Percentiles rank a stretch among this genome's conserved stretches.
Evolutionary conservation across 352 stramenopile species (phyloP).

Genomic region (Globisporangium spinosum): DNA sequence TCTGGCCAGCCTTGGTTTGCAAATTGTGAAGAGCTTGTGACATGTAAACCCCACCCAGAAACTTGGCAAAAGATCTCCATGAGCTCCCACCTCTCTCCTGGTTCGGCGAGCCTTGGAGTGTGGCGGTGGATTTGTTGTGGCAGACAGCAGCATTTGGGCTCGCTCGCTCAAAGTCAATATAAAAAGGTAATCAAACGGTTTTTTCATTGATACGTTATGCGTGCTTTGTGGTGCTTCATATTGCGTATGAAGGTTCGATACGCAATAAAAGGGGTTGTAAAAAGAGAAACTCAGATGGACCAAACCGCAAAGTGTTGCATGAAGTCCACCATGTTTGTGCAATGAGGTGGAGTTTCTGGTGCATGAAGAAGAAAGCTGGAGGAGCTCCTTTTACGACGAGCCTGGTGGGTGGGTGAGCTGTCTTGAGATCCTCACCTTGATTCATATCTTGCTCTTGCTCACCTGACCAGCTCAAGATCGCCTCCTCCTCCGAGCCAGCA

Average conservation of each 20-base stretch:
- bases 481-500: conserved; percentile 8
- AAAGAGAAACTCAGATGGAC: not conserved
- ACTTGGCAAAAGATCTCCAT: not conserved
- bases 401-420: not conserved
- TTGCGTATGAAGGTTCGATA: not conserved
- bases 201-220: not conserved
- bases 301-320: not conserved
- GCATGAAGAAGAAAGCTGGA: not conserved
- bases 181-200: not conserved
- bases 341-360: conserved; percentile 14
- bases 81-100: not conserved
- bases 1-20: too few relatives aligned
- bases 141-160: not conserved
- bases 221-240: not conserved
- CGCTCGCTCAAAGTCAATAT: not conserved
- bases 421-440: not conserved
- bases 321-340: conserved; percentile 2
- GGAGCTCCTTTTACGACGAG: not conserved
- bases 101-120: not conserved
- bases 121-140: not conserved
- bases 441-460: conserved; percentile 1
- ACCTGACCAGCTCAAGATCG: conserved; percentile 10
- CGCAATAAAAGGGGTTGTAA: not conserved
- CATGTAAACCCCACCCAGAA: not conserved
- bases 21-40: not conserved